A percentile compares a stretch with the other conserved stretches of the same genome.
These are phyloP conservation scores for Nitzschia putrida DNA, from an alignment of 108 stramenopile genomes.

Conservation along the genomic window DNA sequence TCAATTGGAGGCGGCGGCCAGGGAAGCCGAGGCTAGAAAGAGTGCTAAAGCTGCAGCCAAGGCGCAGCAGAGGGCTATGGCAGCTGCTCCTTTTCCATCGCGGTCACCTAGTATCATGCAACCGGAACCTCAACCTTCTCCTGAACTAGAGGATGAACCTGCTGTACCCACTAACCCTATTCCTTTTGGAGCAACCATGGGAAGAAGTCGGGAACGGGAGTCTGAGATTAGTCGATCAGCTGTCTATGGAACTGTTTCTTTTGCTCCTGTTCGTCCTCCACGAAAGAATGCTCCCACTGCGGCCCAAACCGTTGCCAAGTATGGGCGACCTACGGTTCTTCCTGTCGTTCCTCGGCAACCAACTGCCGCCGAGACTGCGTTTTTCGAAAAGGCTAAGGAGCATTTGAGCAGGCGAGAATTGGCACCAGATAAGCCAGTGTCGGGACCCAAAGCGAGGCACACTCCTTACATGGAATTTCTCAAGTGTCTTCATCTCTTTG, in stretches of 20 bases:
- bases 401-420: conserved; percentile 78
- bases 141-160: conserved; percentile 19
- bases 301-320: conserved; percentile 60
- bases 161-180: conserved; percentile 33
- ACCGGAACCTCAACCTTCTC: conserved; percentile 30
- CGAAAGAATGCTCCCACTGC: conserved; percentile 60
- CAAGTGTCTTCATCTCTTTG: conserved; percentile 88
- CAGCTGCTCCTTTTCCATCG: conserved; percentile 14
- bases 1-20: conserved; percentile 83
- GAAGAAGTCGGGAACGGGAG: conserved; percentile 71
- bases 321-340: conserved; percentile 67
- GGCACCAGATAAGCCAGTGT: conserved; percentile 66
- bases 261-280: conserved; percentile 77
- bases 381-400: conserved; percentile 70
- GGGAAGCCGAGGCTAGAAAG: conserved; percentile 83
- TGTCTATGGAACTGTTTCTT: conserved; percentile 71
- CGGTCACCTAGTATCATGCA: conserved; percentile 11
- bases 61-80: conserved; percentile 29
- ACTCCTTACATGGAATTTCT: conserved; percentile 91
- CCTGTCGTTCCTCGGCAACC: conserved; percentile 61
- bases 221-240: conserved; percentile 63
- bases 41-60: conserved; percentile 24
- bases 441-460: conserved; percentile 54
- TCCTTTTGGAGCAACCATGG: conserved; percentile 84
- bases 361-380: conserved; percentile 66